A percentile compares a stretch with the other conserved stretches of the same genome.
Evolutionary conservation across 2,329 filamentous ascomycete genomes (phyloP).

Genomic region (Talaromyces funiculosus): DNA sequence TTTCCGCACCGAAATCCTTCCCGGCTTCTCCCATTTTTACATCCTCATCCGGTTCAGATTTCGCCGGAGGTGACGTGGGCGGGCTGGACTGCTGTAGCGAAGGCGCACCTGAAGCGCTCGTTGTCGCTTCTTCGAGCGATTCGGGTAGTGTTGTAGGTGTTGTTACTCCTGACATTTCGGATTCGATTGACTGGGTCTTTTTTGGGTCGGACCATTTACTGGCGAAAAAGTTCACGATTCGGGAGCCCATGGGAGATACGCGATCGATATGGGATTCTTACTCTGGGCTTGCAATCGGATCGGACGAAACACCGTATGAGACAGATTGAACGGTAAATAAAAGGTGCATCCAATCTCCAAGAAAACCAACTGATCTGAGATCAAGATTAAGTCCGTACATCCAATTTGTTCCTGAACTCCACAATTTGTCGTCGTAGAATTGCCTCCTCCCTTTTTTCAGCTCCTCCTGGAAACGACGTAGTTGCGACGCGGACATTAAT

Average conservation of each 20-base stretch:
- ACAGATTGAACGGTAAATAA: not conserved
- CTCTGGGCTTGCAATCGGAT: not conserved
- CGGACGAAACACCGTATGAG: not conserved
- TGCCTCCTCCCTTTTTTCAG: not conserved
- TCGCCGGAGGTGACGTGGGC: conserved; percentile 25
- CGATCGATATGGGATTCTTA: not conserved
- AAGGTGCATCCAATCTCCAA: not conserved
- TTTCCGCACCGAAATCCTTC: not conserved
- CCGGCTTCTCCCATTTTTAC: conserved; percentile 7
- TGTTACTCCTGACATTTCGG: conserved; percentile 24
- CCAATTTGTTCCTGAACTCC: not conserved
- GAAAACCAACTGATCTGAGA: too few species aligned
- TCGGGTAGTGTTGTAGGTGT: conserved; percentile 20
- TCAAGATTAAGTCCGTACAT: not conserved
- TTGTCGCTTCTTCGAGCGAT: conserved; percentile 13
- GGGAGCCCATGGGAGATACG: not conserved
- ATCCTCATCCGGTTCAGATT: conserved; percentile 7
- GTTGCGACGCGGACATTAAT: not conserved
- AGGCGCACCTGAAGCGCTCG: conserved; percentile 23
- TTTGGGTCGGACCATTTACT: conserved; percentile 5
- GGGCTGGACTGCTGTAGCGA: conserved; percentile 24
- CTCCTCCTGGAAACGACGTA: not conserved
- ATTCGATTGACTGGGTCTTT: not conserved
- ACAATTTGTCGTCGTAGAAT: not conserved
- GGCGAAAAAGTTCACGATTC: conserved; percentile 6